Evolutionary conservation across 2,329 filamentous ascomycete genomes (phyloP).

Genomic region (Polytolypa hystricis): DNA sequence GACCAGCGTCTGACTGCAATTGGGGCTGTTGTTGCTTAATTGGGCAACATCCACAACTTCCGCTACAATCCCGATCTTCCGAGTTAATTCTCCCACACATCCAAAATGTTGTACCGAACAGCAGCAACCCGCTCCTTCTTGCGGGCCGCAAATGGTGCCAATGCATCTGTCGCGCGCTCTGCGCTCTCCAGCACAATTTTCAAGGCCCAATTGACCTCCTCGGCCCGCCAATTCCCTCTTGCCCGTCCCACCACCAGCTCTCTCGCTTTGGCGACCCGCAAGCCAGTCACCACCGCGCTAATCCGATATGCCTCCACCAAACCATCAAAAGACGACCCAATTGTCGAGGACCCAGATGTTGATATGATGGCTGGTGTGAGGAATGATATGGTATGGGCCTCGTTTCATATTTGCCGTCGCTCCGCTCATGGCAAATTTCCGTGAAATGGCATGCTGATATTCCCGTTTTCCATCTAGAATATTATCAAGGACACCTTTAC

Average conservation of each 20-base stretch:
- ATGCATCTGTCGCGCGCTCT: conserved; percentile 32
- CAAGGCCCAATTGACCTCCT: conserved; percentile 35
- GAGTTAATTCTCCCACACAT: conserved; percentile 22
- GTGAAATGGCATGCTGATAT: conserved; percentile 4
- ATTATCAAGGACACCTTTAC: conserved; percentile 60
- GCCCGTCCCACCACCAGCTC: conserved; percentile 25
- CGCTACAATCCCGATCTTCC: conserved; percentile 18
- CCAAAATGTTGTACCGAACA: conserved; percentile 37
- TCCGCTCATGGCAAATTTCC: neutral
- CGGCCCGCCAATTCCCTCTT: conserved; percentile 28
- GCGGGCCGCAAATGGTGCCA: conserved; percentile 33
- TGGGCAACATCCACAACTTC: neutral
- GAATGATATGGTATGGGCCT: conserved; percentile 45
- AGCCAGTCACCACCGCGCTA: conserved; percentile 37
- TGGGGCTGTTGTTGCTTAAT: conserved; percentile 17
- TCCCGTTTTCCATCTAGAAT: conserved; percentile 32
- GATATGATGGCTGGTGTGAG: conserved; percentile 44
- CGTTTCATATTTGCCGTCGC: neutral
- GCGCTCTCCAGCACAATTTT: conserved; percentile 30
- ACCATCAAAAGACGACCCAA: conserved; percentile 15
- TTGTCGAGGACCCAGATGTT: conserved; percentile 30
- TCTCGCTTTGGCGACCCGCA: conserved; percentile 34
- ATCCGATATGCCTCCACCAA: conserved; percentile 37
- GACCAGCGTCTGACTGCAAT: conserved; percentile 20
- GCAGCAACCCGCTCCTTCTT: conserved; percentile 34